Evolutionary conservation across 2,329 filamentous ascomycete species (phyloP).

Genomic region (Alternaria ventricosa): DNA sequence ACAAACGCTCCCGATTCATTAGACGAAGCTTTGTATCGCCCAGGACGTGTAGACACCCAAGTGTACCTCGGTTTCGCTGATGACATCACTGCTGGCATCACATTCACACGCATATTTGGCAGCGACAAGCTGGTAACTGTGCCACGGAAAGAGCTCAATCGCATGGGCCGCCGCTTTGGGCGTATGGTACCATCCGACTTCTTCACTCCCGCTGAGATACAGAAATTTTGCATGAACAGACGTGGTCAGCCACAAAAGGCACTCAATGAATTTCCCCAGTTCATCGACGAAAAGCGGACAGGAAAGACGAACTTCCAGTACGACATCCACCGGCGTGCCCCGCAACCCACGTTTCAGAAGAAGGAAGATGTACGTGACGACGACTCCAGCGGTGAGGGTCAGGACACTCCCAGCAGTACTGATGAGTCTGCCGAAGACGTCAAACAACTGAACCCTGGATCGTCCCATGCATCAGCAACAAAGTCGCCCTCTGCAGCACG

Average conservation of each 20-base stretch:
- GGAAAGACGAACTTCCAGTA: background rate
- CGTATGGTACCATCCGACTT: background rate
- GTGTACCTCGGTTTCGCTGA: background rate
- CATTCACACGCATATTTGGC: background rate
- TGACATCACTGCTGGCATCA: background rate
- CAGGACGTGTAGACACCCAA: background rate
- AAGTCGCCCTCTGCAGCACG: background rate
- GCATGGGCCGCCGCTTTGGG: background rate
- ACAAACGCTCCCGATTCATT: background rate
- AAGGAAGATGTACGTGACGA: background rate
- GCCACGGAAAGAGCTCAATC: background rate
- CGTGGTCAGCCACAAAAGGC: background rate
- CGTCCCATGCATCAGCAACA: background rate
- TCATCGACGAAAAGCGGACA: background rate
- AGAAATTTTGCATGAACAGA: background rate
- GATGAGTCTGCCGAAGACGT: background rate
- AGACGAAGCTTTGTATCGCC: constrained; percentile 1
- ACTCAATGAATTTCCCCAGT: background rate
- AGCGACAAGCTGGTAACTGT: background rate
- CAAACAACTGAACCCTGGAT: background rate
- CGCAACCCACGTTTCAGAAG: background rate
- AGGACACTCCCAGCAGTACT: background rate
- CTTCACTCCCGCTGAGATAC: background rate
- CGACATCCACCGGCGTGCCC: background rate
- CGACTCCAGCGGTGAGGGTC: background rate